Evolutionary conservation across 345 rosid species (phyloP), one percentile per base, ranked within the genome.

Genomic region (Eucalyptus cloeziana): DNA sequence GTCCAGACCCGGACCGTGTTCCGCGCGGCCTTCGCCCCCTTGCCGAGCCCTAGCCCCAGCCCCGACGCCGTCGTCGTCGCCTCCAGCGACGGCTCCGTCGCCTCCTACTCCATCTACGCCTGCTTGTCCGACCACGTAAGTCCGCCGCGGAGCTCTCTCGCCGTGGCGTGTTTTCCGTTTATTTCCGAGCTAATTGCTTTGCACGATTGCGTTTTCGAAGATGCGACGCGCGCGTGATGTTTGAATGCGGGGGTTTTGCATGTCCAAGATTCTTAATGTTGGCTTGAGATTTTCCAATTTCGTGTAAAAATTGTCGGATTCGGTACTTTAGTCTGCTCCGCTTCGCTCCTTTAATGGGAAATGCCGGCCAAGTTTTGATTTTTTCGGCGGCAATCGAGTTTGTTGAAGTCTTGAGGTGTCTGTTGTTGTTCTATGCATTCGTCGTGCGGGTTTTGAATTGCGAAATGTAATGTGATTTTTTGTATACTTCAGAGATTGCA

Each of bases 1-100:
- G 83, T 94, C 86, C 93, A 91, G 86, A 92, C 94, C 67, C 96
- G 95, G 31, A 96, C 96, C 87, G 97, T 96, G 2, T 97, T 96
- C 89, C 91, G 98, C 89, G 94, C 99, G 80, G 93, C 92, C 21
- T 98, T 99, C 98, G 93, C 95, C 80, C 98, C 99, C 85, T 93
- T 98, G 49, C 86, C 45, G 44, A 92, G 88, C 90, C 93, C 95
- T 76, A 92, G 87, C 87, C 97, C 97, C 3, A 92, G 87, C 87
- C 97, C 97, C 3, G 95, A 95, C 86, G 86, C 91, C 86, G 87
- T 98, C 89, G 94, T 97, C 76, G 94, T 91, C 86, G 97, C 97
- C 81, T 91, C 96, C 88, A 98, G 99, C 76, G 97, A 98, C 86
- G 99, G 99, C 87, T 94, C 94, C 24, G 50, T 98, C 89, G 93